A percentile compares a stretch with the other conserved stretches of the same genome.
Conservation (phyloP, 1,284 basidiomycete species). For the Ganoderma lucidum region DNA sequence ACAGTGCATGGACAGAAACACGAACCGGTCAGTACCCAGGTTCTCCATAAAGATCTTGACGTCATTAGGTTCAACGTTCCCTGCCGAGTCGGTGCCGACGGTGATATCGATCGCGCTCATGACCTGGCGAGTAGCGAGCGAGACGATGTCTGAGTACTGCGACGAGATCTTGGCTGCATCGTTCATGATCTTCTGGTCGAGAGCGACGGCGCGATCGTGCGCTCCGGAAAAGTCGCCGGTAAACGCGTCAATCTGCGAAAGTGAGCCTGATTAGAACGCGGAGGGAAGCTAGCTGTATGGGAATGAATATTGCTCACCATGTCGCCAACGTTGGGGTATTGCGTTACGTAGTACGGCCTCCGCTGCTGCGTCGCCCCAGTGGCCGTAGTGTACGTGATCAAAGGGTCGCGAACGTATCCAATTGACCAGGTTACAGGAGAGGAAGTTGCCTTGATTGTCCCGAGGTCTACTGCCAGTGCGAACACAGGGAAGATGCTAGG, state of each 20-base stretch:
- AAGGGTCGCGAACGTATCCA: slow-evolving; percentile 36
- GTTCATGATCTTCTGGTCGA: slow-evolving; percentile 38
- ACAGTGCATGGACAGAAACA: not conserved
- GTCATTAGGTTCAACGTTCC: slow-evolving; percentile 47
- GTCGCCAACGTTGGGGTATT: slow-evolving; percentile 27
- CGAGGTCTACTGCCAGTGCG: slow-evolving; percentile 36
- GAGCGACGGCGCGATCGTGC: slow-evolving; percentile 28
- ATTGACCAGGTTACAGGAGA: slow-evolving; percentile 37
- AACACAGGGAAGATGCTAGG: slow-evolving; percentile 32
- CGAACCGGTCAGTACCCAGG: slow-evolving; percentile 25
- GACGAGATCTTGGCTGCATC: slow-evolving; percentile 34
- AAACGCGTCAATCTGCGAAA: slow-evolving; percentile 38
- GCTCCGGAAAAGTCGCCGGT: slow-evolving; percentile 37
- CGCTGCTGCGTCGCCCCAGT: slow-evolving; percentile 35
- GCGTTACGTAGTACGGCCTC: slow-evolving; percentile 36
- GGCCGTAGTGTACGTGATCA: slow-evolving; percentile 31
- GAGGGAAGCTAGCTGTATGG: not conserved
- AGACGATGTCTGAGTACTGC: slow-evolving; percentile 50
- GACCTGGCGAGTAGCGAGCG: slow-evolving; percentile 51
- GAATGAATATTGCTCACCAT: slow-evolving; percentile 28
- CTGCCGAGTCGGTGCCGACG: slow-evolving; percentile 40
- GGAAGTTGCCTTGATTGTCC: slow-evolving; percentile 30
- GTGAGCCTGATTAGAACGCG: not conserved
- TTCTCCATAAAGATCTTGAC: slow-evolving; percentile 57
- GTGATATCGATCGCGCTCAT: slow-evolving; percentile 50